Base-by-base conservation (phyloP, 805 yeast genomes). In the Saturnispora dispora region DNA sequence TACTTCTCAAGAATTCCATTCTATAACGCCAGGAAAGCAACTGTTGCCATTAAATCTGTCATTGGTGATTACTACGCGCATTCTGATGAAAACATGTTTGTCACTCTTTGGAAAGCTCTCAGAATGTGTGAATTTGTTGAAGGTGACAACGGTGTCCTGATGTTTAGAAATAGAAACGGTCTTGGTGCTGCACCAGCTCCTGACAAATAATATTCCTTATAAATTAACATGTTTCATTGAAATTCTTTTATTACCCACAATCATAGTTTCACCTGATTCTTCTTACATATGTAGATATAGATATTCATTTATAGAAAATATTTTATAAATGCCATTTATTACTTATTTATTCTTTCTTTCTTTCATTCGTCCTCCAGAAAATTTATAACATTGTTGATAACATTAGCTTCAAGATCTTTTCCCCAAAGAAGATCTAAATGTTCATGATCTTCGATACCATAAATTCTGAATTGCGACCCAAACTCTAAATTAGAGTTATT, bases 401-500 rank as follows among this genome's bases (percentile, higher is more conserved):
- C 82, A 50, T 71, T 61, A 4, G 60, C 56, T 28, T 72, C 78
- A 3, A 85, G 84, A 50, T 81, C 78, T 25, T 75, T 69, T n/a
- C 96, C 97, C 99, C 99, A 91, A 11, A 91, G 71, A 55, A 91
- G 76, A 63, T 93, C 99, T 54, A 91, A 69, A 68, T 91, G 99
- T 67, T 91, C 99, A 63, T 90, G 87, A 20, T 71, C 71, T 1
- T 71, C 74, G 0, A 91, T 80, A 1, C 85, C 82, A 27, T 79
- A 71, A 13, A 67, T 57, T 6, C 56, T 52, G 32, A 62, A 47
- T 20, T 52, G 53, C 20, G 58, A 39, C 17, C 49, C 44, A 33
- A 33, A 45, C 6, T 36, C 51, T 20, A 17, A 18, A 13, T 46
- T 52, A 8, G 28, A 45, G 18, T 49, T 35, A 23, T 32, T 32